Conservation (phyloP, 371 early-diverging fungal genomes). For the Choanephora cucurbitarum region DNA sequence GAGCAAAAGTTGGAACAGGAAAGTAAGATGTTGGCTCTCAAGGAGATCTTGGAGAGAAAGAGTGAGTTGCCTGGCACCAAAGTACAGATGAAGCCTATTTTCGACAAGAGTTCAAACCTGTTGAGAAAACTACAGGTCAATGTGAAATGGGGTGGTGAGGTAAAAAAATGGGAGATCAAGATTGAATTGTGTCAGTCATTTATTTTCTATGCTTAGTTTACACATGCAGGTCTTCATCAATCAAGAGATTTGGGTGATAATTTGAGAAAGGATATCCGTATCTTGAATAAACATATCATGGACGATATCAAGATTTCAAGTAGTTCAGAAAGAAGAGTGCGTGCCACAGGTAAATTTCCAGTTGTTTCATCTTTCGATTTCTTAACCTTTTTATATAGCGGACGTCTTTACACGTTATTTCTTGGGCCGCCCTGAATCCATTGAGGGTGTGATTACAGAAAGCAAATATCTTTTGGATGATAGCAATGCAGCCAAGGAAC, state of each 20-base stretch:
- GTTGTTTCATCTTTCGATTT: too few species aligned
- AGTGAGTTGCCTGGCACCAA: conserved; percentile 85
- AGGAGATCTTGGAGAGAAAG: conserved; percentile 79
- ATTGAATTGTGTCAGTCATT: too few species aligned
- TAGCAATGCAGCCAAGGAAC: conserved; percentile 91
- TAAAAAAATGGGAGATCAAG: too few species aligned
- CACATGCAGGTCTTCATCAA: conserved; percentile 93
- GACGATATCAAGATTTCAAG: conserved; percentile 86
- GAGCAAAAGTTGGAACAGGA: conserved; percentile 58
- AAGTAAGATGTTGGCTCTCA: conserved; percentile 66
- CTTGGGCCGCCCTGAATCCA: conserved; percentile 59
- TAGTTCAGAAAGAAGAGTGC: conserved; percentile 88
- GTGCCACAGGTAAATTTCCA: conserved; percentile 79
- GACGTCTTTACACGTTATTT: conserved; percentile 81
- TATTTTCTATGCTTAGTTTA: conserved; percentile 61
- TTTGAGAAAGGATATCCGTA: conserved; percentile 85
- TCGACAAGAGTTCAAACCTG: conserved; percentile 58
- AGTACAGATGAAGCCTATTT: conserved; percentile 87
- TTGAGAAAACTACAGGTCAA: conserved; percentile 84
- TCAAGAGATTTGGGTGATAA: conserved; percentile 91
- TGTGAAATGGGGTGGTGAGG: conserved; percentile 97
- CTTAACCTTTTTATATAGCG: too few species aligned
- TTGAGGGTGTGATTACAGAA: conserved; percentile 63
- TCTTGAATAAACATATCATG: conserved; percentile 82
- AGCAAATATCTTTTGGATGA: conserved; percentile 94